These are phyloP conservation scores for Candida caryicola DNA, from an alignment of 805 yeast species.

Conservation along the genomic window DNA sequence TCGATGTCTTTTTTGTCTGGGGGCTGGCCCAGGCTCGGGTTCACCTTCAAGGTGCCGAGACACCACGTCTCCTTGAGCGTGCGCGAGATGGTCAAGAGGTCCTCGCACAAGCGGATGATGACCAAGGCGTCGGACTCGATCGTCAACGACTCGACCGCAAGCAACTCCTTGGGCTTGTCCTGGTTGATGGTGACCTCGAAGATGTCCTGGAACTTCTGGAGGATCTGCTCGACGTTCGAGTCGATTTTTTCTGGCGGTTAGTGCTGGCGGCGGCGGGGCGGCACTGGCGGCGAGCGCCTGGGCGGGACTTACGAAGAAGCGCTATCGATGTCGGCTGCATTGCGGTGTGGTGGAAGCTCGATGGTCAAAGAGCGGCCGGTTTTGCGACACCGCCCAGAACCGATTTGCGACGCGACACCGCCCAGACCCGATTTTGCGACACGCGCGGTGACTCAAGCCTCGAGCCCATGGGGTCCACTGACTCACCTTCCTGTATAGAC, in stretches of 20 bases:
- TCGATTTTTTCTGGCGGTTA: slow-evolving; percentile 47
- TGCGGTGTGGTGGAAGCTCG: too few relatives aligned
- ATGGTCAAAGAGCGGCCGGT: too few relatives aligned
- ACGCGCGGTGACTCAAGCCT: too few relatives aligned
- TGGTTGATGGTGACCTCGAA: slow-evolving; percentile 45
- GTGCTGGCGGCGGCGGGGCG: slow-evolving; percentile 10
- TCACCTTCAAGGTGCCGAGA: slow-evolving; percentile 48
- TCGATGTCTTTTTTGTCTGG: slow-evolving; percentile 18
- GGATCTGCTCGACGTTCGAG: slow-evolving; percentile 47
- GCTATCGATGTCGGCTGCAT: slow-evolving; percentile 49
- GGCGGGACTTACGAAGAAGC: slow-evolving; percentile 32
- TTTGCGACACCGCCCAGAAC: too few relatives aligned
- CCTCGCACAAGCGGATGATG: slow-evolving; percentile 52
- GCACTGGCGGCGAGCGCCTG: not conserved
- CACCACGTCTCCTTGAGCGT: slow-evolving; percentile 56
- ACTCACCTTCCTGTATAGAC: too few relatives aligned
- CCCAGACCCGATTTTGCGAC: too few relatives aligned
- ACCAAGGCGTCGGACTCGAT: slow-evolving; percentile 52
- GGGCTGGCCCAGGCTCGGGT: slow-evolving; percentile 12
- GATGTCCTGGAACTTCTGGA: slow-evolving; percentile 52
- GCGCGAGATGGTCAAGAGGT: slow-evolving; percentile 47
- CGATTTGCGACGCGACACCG: too few relatives aligned
- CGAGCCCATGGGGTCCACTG: too few relatives aligned
- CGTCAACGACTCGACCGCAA: slow-evolving; percentile 54
- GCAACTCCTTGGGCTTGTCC: slow-evolving; percentile 39